A percentile compares a stretch with the other conserved stretches of the same genome.
These are phyloP conservation scores for Podospora pseudopauciseta DNA, from an alignment of 495 filamentous ascomycete species.

Conservation along the genomic window DNA sequence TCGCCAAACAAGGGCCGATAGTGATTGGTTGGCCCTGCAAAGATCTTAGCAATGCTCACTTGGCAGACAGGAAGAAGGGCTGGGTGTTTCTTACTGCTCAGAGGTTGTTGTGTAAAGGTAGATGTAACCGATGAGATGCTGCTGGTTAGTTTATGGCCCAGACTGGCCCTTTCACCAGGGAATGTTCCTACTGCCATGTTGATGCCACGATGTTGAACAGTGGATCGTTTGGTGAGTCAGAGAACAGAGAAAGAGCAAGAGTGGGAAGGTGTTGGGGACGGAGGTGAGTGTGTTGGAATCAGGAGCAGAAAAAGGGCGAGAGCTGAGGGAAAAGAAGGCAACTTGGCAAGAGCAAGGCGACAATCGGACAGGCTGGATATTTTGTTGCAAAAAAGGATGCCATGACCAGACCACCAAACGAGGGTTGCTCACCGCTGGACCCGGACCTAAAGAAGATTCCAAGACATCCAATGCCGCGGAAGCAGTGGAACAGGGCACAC, in stretches of 20 bases:
- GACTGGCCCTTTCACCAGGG: not conserved
- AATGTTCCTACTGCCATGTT: constrained; percentile 7
- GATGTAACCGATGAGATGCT: not conserved
- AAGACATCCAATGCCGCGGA: not conserved
- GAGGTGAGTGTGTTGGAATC: too few relatives aligned
- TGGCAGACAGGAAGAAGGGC: not conserved
- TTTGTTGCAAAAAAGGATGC: not conserved
- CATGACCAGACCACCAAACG: not conserved
- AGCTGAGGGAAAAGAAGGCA: not conserved
- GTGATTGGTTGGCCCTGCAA: not conserved
- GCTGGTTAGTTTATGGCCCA: not conserved
- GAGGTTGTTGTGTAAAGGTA: not conserved
- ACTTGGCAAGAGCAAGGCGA: constrained; percentile 3
- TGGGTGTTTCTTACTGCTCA: constrained; percentile 1
- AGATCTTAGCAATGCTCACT: not conserved
- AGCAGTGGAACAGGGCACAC: not conserved
- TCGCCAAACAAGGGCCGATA: constrained; percentile 24
- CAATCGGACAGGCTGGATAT: not conserved
- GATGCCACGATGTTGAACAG: not conserved
- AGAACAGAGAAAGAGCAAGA: too few relatives aligned
- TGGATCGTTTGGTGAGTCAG: too few relatives aligned
- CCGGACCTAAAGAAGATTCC: not conserved
- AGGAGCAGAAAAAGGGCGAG: not conserved
- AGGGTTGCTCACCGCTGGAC: not conserved
- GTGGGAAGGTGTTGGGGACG: too few relatives aligned